phyloP scores from a whole-genome alignment of 2,329 filamentous ascomycete species.

The Aspergillus clavatus region DNA sequence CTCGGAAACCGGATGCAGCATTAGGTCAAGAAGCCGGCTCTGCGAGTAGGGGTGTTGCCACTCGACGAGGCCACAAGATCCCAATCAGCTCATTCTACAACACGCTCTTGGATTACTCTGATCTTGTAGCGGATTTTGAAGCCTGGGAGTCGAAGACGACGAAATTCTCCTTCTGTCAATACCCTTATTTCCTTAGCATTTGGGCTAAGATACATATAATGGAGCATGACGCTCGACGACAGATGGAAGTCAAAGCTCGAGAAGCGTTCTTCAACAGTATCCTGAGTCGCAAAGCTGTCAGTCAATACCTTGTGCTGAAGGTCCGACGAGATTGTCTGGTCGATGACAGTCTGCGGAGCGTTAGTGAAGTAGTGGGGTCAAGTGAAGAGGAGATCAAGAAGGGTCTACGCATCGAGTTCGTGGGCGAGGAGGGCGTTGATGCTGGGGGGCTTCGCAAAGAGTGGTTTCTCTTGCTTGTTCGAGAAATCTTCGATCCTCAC shows the following conservation, averaged over 20 bases:
- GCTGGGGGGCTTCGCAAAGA: slow-evolving; percentile 86
- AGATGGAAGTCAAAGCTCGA: slow-evolving; percentile 83
- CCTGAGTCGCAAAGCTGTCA: slow-evolving; percentile 66
- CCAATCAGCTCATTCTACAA: slow-evolving; percentile 85
- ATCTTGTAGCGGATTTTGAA: slow-evolving; percentile 81
- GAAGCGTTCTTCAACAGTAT: slow-evolving; percentile 91
- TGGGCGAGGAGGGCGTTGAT: slow-evolving; percentile 86
- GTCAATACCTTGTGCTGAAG: slow-evolving; percentile 71
- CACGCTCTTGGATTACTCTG: slow-evolving; percentile 77
- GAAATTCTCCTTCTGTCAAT: slow-evolving; percentile 86
- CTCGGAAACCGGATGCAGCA: slow-evolving; percentile 35
- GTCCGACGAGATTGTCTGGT: slow-evolving; percentile 81
- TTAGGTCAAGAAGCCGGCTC: slow-evolving; percentile 29
- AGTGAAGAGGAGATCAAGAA: slow-evolving; percentile 86
- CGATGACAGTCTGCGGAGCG: slow-evolving; percentile 78
- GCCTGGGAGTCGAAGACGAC: slow-evolving; percentile 71
- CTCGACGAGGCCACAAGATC: slow-evolving; percentile 60
- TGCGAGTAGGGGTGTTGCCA: slow-evolving; percentile 41
- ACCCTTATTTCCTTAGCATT: slow-evolving; percentile 86
- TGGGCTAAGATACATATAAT: slow-evolving; percentile 88
- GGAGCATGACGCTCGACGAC: slow-evolving; percentile 78
- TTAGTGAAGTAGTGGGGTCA: slow-evolving; percentile 78
- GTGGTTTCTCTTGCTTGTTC: slow-evolving; percentile 84
- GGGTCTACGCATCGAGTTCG: slow-evolving; percentile 76
- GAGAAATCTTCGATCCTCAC: slow-evolving; percentile 86